A percentile compares a stretch with the other conserved stretches of the same genome.
Evolutionary conservation across 495 filamentous ascomycete species (phyloP).

Genomic region (Tuber calosporum): DNA sequence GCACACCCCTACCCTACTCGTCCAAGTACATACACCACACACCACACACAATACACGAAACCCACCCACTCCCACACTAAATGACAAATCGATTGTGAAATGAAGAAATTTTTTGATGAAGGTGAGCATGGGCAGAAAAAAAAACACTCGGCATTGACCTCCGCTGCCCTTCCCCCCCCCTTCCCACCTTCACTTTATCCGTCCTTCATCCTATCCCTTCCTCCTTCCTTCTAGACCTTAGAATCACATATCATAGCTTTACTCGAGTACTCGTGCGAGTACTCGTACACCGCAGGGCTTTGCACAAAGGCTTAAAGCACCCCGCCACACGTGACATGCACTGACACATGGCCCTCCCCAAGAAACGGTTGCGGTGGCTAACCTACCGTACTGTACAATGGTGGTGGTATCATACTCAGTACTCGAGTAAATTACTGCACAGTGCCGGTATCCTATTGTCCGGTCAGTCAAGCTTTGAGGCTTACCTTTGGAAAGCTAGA

Average conservation of each 20-base stretch:
- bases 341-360: background rate
- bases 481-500: background rate
- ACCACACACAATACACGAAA: too few relatives aligned
- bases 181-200: slow-evolving; percentile 7
- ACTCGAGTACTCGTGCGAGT: too few relatives aligned
- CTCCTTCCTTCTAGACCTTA: slow-evolving; percentile 11
- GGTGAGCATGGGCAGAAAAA: too few relatives aligned
- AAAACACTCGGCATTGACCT: background rate
- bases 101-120: too few relatives aligned
- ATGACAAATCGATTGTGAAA: background rate
- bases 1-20: background rate
- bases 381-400: too few relatives aligned
- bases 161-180: background rate
- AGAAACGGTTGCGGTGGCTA: background rate
- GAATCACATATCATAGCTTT: too few relatives aligned
- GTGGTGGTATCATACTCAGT: too few relatives aligned
- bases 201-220: slow-evolving; percentile 27
- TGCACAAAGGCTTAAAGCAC: background rate
- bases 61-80: background rate
- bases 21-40: too few relatives aligned
- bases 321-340: background rate
- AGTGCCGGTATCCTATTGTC: background rate
- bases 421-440: too few relatives aligned
- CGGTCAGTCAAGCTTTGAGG: background rate
- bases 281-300: too few relatives aligned